Percentiles rank a stretch among this genome's conserved stretches.
Conservation (phyloP, 495 filamentous ascomycete species). For the Aspergillus egyptiacus region DNA sequence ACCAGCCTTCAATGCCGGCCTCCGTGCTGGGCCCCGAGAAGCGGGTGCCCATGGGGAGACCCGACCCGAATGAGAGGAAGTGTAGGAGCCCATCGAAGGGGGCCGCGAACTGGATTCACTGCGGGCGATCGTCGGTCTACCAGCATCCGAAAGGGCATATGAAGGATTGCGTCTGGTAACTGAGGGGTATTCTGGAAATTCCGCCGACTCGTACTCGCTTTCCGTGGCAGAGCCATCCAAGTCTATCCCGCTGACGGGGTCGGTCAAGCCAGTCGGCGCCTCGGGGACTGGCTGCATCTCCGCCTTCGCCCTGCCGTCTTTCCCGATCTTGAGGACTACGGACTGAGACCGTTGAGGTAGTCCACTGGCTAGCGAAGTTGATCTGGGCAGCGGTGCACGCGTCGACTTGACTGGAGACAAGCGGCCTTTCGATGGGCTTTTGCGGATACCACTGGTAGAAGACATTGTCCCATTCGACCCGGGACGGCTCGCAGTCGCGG, state of each 20-base stretch:
- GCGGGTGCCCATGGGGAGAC: slow-evolving; percentile 39
- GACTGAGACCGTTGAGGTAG: slow-evolving; percentile 36
- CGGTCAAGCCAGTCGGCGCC: slow-evolving; percentile 33
- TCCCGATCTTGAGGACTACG: slow-evolving; percentile 66
- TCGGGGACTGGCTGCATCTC: slow-evolving; percentile 58
- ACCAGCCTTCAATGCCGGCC: slow-evolving; percentile 27
- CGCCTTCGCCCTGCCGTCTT: slow-evolving; percentile 63
- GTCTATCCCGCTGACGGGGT: slow-evolving; percentile 39
- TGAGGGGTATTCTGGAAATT: slow-evolving; percentile 61
- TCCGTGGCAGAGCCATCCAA: slow-evolving; percentile 44
- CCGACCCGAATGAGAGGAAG: slow-evolving; percentile 42
- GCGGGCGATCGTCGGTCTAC: slow-evolving; percentile 42
- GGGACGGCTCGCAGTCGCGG: slow-evolving; percentile 27
- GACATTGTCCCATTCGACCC: slow-evolving; percentile 26
- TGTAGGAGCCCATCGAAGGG: slow-evolving; percentile 46
- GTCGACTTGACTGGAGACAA: slow-evolving; percentile 35
- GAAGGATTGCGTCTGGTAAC: slow-evolving; percentile 58
- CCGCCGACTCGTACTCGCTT: slow-evolving; percentile 51
- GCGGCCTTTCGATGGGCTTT: slow-evolving; percentile 42
- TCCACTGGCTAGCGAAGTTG: slow-evolving; percentile 28
- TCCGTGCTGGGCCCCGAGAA: slow-evolving; percentile 23
- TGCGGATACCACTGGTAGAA: slow-evolving; percentile 37
- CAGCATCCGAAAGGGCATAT: slow-evolving; percentile 53
- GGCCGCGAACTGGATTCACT: slow-evolving; percentile 51
- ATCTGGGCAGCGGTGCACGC: slow-evolving; percentile 28